Evolutionary conservation across 176 grass and related monocot genomes (phyloP).

Genomic region (Thinopyrum elongatum): DNA sequence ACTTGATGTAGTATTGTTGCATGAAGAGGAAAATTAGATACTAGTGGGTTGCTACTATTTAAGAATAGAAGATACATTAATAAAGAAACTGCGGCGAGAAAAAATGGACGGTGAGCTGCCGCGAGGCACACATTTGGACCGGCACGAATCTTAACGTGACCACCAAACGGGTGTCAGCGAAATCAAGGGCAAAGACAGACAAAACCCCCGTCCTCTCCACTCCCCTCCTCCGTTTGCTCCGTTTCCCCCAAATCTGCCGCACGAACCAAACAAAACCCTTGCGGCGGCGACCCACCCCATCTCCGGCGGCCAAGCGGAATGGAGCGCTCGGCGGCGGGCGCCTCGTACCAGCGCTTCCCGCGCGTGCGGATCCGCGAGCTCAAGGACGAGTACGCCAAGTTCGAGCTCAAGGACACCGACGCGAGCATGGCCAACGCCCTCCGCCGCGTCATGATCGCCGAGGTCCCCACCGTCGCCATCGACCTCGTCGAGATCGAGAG

Average conservation of each 20-base stretch:
- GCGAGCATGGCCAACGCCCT: constrained; percentile 93
- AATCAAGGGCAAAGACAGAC: not conserved
- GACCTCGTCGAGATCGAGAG: constrained; percentile 90
- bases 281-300: not conserved
- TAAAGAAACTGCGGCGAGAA: too few species aligned
- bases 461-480: constrained; percentile 91
- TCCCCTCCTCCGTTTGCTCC: not conserved
- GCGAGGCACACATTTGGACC: too few species aligned
- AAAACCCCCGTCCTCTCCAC: not conserved
- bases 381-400: constrained; percentile 76
- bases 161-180: too few species aligned
- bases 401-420: constrained; percentile 93
- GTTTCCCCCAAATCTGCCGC: constrained; percentile 10
- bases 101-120: too few species aligned
- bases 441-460: constrained; percentile 93
- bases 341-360: constrained; percentile 82
- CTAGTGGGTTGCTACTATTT: too few species aligned
- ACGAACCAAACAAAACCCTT: not conserved
- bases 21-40: too few species aligned
- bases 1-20: too few species aligned
- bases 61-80: too few species aligned
- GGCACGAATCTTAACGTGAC: too few species aligned
- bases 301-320: constrained; percentile 18
- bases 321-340: constrained; percentile 34
- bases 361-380: constrained; percentile 83